Percentiles rank a stretch among this genome's conserved stretches.
phyloP scores from a whole-genome alignment of 441 rosid species.

The Bruguiera hainesii region DNA sequence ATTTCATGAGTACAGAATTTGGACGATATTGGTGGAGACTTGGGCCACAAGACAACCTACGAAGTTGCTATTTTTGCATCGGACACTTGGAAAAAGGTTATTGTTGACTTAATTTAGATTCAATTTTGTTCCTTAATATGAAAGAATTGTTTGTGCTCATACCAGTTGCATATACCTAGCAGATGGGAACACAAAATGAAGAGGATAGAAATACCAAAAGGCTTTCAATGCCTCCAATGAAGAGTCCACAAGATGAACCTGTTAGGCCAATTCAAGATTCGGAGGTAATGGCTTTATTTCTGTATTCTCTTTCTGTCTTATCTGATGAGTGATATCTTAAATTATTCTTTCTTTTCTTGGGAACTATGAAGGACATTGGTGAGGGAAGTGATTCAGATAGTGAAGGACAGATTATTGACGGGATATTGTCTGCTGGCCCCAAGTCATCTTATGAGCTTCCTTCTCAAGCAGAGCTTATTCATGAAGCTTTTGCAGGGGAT shows the following conservation, averaged over 20 bases:
- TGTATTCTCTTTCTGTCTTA: conserved; percentile 1
- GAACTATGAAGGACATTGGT: conserved; percentile 35
- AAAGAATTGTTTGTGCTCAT: conserved; percentile 8
- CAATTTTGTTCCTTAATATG: conserved; percentile 4
- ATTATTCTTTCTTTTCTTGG: conserved; percentile 11
- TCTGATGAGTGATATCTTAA: conserved; percentile 10
- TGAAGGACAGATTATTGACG: conserved; percentile 78
- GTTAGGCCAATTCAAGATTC: conserved; percentile 27
- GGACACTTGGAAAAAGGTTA: conserved; percentile 76
- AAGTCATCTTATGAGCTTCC: conserved; percentile 62
- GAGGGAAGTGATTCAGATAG: conserved; percentile 68
- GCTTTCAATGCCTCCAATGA: conserved; percentile 15
- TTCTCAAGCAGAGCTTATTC: conserved; percentile 87
- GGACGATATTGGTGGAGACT: conserved; percentile 40
- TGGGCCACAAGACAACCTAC: conserved; percentile 65
- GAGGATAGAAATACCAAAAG: conserved; percentile 28
- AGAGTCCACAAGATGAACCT: conserved; percentile 22
- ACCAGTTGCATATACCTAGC: conserved; percentile 22
- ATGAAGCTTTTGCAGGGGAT: conserved; percentile 89
- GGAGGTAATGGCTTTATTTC: conserved; percentile 36
- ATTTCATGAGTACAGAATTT: conserved; percentile 39
- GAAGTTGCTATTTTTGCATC: conserved; percentile 77
- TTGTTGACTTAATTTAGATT: conserved; percentile 7
- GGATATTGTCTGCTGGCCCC: conserved; percentile 50
- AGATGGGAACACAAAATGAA: conserved; percentile 49